Evolutionary conservation across 768 basidiomycete species (phyloP), one percentile per base, ranked within the genome.

Genomic region (Tubosaeta sp.): DNA sequence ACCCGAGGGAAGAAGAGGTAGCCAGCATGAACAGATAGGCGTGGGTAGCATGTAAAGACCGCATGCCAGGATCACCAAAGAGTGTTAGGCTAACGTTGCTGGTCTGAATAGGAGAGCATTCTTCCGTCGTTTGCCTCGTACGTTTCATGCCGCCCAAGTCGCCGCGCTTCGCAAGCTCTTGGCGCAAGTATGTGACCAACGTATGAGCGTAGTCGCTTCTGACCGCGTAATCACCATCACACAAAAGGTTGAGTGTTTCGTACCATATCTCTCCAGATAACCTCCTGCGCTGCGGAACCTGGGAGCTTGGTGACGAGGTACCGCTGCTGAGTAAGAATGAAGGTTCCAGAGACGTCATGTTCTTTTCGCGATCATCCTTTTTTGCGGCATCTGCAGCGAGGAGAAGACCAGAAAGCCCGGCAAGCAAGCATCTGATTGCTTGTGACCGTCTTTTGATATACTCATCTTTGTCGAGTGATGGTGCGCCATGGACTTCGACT

Each of bases 221-320:
- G 19, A 94, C 83, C n/a, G 80, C 72, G 59, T 80, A 85, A 50
- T 90, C 84, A 12, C 71, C 66, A 63, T 95, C 91, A 63, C 91
- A 94, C 4, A 95, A 69, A 24, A 96, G 74, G 43, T 85, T 86
- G 39, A 95, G 68, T 2, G 90, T 94, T 54, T 95, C 93, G 64
- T 93, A 90, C 92, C 92, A 95, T 30, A 87, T 80, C 62, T 93
- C 91, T 25, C 87, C 85, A 3, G 86, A 76, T 29, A 96, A 79
- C 54, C 76, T 76, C 10, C 82, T 83, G 51, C 89, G 73, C 46
- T 82, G 76, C n/a, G 81, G 74, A 22, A 69, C 62, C 21, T 73
- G 75, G 42, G 59, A 56, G 44, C 53, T 58, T 13, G 69, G 59
- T 0, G 60, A 55, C 3, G 48, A 60, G 11, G 65, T 55, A 34